These are phyloP conservation scores for Nemophila menziesii DNA, from an alignment of 257 asterid genomes.

Conservation along the genomic window DNA sequence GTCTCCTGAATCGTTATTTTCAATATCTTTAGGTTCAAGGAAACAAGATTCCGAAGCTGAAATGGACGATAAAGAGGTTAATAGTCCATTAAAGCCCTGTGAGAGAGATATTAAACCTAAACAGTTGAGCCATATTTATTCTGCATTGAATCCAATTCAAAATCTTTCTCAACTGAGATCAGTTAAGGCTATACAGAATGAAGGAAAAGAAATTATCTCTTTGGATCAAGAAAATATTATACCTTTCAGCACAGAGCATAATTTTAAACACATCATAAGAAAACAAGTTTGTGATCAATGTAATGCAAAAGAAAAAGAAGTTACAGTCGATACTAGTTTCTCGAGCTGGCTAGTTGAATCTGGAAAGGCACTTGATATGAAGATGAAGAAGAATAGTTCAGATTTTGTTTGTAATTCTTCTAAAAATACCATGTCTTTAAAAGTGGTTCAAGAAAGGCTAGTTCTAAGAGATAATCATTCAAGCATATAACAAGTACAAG, in stretches of 20 bases:
- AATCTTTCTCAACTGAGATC: conserved; percentile 12
- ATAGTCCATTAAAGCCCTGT: conserved; percentile 12
- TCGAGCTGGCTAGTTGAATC: conserved; percentile 57
- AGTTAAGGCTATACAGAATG: conserved; percentile 7
- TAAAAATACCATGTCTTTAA: conserved; percentile 21
- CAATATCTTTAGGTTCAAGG: conserved; percentile 18
- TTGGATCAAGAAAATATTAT: conserved; percentile 3
- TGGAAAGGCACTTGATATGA: conserved; percentile 13
- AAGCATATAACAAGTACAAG: no score
- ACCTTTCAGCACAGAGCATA: conserved; percentile 9
- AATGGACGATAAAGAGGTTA: conserved; percentile 17
- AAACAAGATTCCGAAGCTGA: conserved; percentile 12
- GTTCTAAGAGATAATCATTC: conserved; percentile 35
- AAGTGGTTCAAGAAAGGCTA: conserved; percentile 20
- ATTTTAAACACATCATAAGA: conserved; percentile 3
- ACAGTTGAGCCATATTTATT: no score
- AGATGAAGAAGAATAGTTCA: conserved; percentile 9
- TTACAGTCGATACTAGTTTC: conserved; percentile 50
- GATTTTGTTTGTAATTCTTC: conserved; percentile 28
- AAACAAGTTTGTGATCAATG: neutral
- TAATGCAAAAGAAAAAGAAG: conserved; percentile 7
- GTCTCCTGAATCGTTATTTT: conserved; percentile 19
- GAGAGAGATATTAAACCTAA: neutral
- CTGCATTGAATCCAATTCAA: conserved; percentile 16
- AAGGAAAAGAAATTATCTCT: conserved; percentile 29